Evolutionary conservation across 2,329 filamentous ascomycete species (phyloP).

Genomic region (Fusarium pseudonygamai): DNA sequence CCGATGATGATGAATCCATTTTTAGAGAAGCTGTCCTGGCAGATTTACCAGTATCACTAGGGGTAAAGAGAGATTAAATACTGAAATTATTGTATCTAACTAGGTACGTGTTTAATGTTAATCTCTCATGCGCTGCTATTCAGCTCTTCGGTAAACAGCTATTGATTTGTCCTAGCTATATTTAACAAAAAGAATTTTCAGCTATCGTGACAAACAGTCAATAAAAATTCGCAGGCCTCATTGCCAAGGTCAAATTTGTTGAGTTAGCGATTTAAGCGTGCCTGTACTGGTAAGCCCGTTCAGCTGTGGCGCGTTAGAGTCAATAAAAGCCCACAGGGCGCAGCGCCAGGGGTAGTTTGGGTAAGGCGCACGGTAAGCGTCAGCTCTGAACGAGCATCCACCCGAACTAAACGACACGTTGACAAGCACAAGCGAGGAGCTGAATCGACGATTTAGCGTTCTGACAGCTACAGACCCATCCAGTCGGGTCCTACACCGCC

Average conservation of each 20-base stretch:
- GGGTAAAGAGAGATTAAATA: background rate
- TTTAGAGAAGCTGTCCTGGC: background rate
- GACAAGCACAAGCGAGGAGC: background rate
- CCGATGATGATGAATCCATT: conserved; percentile 8
- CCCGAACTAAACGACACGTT: background rate
- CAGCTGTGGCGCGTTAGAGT: background rate
- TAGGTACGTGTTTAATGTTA: background rate
- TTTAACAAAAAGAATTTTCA: background rate
- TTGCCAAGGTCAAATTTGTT: background rate
- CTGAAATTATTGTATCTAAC: background rate
- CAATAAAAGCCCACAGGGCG: background rate
- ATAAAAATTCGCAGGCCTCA: background rate
- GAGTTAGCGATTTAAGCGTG: background rate
- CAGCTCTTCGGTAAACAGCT: background rate
- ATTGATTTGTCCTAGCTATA: background rate
- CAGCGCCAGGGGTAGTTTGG: background rate
- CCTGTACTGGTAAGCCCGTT: background rate
- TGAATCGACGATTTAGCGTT: background rate
- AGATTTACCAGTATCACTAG: no score
- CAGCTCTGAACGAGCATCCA: background rate
- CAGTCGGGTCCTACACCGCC: background rate
- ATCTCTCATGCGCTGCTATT: background rate
- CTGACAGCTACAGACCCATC: background rate
- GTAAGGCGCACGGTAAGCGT: background rate
- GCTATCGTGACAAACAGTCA: background rate